Evolutionary conservation across 257 asterid species (phyloP).

Genomic region (Scutellaria minor): DNA sequence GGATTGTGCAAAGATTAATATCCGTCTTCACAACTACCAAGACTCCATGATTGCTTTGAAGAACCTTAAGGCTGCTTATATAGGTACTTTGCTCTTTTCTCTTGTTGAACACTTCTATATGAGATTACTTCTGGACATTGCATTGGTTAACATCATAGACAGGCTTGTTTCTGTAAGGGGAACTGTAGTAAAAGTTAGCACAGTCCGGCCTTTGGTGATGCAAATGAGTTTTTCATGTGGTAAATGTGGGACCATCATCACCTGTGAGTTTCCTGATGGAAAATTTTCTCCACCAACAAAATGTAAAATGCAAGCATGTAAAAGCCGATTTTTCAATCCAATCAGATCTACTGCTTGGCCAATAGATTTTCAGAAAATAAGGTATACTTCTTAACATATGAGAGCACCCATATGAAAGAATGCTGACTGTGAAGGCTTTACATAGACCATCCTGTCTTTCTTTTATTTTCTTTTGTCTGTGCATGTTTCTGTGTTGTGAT

Average conservation of each 20-base stretch:
- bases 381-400: constrained; percentile 47
- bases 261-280: constrained; percentile 88
- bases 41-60: constrained; percentile 87
- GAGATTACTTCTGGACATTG: constrained; percentile 28
- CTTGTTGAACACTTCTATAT: constrained; percentile 17
- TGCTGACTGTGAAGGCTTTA: constrained; percentile 15
- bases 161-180: constrained; percentile 91
- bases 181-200: constrained; percentile 85
- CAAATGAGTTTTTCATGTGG: constrained; percentile 86
- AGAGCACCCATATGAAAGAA: constrained; percentile 14
- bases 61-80: constrained; percentile 98
- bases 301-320: constrained; percentile 88
- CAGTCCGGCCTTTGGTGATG: constrained; percentile 82
- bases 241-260: constrained; percentile 76
- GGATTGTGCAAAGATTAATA: constrained; percentile 57
- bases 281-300: constrained; percentile 83
- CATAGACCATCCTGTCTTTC: constrained; percentile 10
- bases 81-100: constrained; percentile 55
- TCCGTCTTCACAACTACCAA: constrained; percentile 81
- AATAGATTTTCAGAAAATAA: constrained; percentile 92
- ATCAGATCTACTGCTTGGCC: constrained; percentile 72
- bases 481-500: background rate
- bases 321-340: constrained; percentile 71
- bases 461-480: background rate
- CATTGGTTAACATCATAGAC: constrained; percentile 49